phyloP scores from a whole-genome alignment of 2,329 filamentous ascomycete species.

The Fonsecaea nubica region DNA sequence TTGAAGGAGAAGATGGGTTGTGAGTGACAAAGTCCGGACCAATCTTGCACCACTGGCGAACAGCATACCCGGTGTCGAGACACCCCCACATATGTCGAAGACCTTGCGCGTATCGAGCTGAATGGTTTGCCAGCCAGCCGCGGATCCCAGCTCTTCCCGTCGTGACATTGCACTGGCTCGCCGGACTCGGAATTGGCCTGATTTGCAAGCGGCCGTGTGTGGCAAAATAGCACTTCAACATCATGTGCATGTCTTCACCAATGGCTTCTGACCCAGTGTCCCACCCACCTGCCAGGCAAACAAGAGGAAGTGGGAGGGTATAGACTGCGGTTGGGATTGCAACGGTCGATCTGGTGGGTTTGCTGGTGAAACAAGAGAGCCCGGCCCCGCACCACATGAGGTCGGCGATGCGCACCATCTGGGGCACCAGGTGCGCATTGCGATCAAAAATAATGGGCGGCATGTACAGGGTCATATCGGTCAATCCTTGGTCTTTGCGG shows the following conservation, averaged over 20 bases:
- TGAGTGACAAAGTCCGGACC: not conserved
- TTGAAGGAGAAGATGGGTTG: constrained; percentile 4
- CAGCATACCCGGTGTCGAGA: constrained; percentile 70
- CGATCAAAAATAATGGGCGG: constrained; percentile 77
- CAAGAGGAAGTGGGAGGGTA: constrained; percentile 69
- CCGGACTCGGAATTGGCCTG: constrained; percentile 69
- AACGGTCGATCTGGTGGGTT: constrained; percentile 68
- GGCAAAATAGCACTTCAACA: constrained; percentile 77
- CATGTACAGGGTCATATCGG: constrained; percentile 69
- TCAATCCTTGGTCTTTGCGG: constrained; percentile 58
- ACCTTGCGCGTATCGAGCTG: constrained; percentile 73
- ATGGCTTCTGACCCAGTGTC: constrained; percentile 74
- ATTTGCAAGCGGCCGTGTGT: constrained; percentile 72
- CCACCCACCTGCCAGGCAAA: constrained; percentile 74
- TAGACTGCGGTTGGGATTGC: constrained; percentile 77
- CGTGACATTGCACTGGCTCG: constrained; percentile 75
- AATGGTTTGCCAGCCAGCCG: constrained; percentile 64
- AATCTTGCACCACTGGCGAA: constrained; percentile 52
- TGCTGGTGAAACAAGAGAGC: constrained; percentile 62
- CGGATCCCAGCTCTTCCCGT: constrained; percentile 62
- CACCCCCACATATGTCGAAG: constrained; percentile 79
- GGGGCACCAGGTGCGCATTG: constrained; percentile 71
- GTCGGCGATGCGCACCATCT: constrained; percentile 73
- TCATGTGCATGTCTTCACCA: constrained; percentile 79
- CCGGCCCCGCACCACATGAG: constrained; percentile 75